Evolutionary conservation across 495 filamentous ascomycete genomes (phyloP), one percentile per base, ranked within the genome.

Genomic region (Letharia columbiana): DNA sequence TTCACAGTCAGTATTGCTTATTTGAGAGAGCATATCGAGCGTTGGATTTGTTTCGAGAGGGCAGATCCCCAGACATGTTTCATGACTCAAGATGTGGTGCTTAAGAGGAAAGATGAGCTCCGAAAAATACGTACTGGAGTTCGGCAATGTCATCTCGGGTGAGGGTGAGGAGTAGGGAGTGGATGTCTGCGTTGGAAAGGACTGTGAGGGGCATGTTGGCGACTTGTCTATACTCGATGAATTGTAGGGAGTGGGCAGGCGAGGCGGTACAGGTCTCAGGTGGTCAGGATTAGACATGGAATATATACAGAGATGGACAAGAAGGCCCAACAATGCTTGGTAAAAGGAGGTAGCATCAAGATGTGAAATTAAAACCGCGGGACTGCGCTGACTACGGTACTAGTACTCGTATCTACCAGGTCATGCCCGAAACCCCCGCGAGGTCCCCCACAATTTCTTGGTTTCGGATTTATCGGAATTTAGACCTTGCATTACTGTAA

Each of bases 151-250:
- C 90, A 31, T 87, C 83, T 41, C 76, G 75, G 33, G 77, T 86
- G n/a, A 96, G 81, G 59, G 82, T 86, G 62, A 87, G 82, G n/a
- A 96, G 84, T 33, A 96, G 76, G 3, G 74, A 69, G 67, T 80
- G 82, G 64, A 96, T 87, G 70, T 92, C 84, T 44, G 83, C 75
- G 70, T 89, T 86, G 41, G 86, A 83, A 42, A 96, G 86, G 45
- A 96, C 78, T 4, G 90, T 88, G 67, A 95, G 80, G 52, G 90
- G 84, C 90, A 93, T 92, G 23, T 17, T 64, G 39, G 28, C 18
- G 20, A 44, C 28, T 45, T 12, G 18, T 28, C 23, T 28, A 28
- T 28, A 28, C 23, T 28, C 23, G 23, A 28, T 28, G 23, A 28
- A 28, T 28, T 28, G 23, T 28, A 42, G 40, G 40, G 2, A 42